These are phyloP conservation scores for Sarocladiaceae sp. DNA, from an alignment of 2,329 filamentous ascomycete genomes.

Conservation along the genomic window DNA sequence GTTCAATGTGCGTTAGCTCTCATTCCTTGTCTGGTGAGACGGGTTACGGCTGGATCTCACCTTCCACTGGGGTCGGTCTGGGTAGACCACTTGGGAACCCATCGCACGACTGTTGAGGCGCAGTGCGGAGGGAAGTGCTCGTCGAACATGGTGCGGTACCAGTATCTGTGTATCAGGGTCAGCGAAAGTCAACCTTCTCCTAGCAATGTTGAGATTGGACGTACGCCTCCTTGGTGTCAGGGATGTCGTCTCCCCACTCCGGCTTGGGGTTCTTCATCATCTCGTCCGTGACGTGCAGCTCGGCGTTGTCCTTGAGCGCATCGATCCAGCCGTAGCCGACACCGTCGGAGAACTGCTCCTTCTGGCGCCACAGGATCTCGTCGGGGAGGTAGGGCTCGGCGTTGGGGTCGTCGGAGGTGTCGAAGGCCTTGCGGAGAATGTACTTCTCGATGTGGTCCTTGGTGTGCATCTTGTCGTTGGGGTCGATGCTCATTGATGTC, in stretches of 20 bases:
- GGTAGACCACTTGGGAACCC: constrained; percentile 96
- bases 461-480: constrained; percentile 91
- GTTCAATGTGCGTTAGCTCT: constrained; percentile 13
- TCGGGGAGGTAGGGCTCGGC: constrained; percentile 86
- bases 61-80: constrained; percentile 93
- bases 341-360: constrained; percentile 98
- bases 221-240: constrained; percentile 93
- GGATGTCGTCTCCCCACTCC: constrained; percentile 89
- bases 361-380: constrained; percentile 94
- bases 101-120: constrained; percentile 88
- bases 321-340: constrained; percentile 99
- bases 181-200: background rate
- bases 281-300: constrained; percentile 85
- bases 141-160: constrained; percentile 98
- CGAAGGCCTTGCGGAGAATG: constrained; percentile 95
- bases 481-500: constrained; percentile 87
- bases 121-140: constrained; percentile 94
- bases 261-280: constrained; percentile 98
- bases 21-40: background rate
- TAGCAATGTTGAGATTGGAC: too few relatives aligned
- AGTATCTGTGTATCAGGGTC: constrained; percentile 56
- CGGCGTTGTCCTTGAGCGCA: constrained; percentile 88
- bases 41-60: constrained; percentile 39
- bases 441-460: constrained; percentile 91
- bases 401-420: constrained; percentile 79